A percentile compares a stretch with the other conserved stretches of the same genome.
These are phyloP conservation scores for Lentinula lateritia DNA, from an alignment of 768 basidiomycete genomes.

Conservation along the genomic window DNA sequence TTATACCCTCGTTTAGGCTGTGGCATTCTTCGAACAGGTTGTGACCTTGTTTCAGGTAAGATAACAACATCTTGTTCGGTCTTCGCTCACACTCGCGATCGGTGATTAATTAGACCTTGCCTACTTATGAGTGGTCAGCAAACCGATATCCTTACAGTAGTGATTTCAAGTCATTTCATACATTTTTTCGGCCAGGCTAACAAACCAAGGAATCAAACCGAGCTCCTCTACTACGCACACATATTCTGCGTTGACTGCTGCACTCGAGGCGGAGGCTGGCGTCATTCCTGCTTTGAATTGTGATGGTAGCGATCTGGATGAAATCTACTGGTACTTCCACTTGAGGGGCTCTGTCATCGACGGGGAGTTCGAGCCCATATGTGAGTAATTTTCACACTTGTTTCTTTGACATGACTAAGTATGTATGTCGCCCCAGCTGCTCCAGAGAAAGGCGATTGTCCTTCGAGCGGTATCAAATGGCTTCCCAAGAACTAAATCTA, in stretches of 20 bases:
- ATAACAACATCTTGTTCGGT: conserved; percentile 14
- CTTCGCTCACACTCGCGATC: not conserved
- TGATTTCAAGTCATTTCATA: not conserved
- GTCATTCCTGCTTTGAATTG: conserved; percentile 48
- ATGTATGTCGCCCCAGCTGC: conserved; percentile 31
- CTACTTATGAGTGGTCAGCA: conserved; percentile 69
- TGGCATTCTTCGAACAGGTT: conserved; percentile 57
- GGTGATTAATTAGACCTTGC: conserved; percentile 38
- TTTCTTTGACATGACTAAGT: not conserved
- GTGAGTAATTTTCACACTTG: conserved; percentile 26
- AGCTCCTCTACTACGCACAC: conserved; percentile 50
- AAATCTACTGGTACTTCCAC: conserved; percentile 58
- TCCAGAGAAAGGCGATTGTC: conserved; percentile 43
- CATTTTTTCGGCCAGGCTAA: not conserved
- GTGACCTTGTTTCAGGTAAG: conserved; percentile 52
- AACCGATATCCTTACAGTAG: no score
- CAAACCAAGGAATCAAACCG: conserved; percentile 67
- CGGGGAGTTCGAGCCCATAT: conserved; percentile 54
- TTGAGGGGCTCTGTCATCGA: conserved; percentile 62
- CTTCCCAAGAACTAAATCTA: conserved; percentile 21
- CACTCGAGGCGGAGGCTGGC: conserved; percentile 49
- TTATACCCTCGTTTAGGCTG: conserved; percentile 37
- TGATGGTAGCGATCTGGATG: conserved; percentile 26
- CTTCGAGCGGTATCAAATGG: conserved; percentile 53
- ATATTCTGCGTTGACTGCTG: conserved; percentile 45